phyloP scores from a whole-genome alignment of 345 rosid genomes.

The Eucalyptus erythrocorys region DNA sequence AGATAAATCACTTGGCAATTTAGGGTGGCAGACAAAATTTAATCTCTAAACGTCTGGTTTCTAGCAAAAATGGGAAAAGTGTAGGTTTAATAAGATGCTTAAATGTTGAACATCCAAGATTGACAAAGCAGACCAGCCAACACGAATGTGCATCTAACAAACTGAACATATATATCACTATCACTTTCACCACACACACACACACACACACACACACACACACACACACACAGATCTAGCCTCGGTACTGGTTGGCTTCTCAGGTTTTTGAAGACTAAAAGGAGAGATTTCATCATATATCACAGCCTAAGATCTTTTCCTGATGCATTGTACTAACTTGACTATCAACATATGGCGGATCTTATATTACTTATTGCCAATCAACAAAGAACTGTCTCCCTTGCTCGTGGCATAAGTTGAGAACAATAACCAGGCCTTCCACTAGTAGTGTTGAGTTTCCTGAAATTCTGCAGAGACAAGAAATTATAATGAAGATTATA shows the following conservation, averaged over 20 bases:
- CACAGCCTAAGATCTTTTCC: neutral
- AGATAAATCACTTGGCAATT: neutral
- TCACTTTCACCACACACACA: neutral
- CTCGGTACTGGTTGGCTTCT: neutral
- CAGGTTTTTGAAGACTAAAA: neutral
- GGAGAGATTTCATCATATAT: neutral
- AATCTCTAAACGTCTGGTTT: neutral
- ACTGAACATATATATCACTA: neutral
- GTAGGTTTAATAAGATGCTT: neutral
- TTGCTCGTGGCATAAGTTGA: constrained; percentile 42
- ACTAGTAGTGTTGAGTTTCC: constrained; percentile 36
- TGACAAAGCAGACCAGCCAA: neutral
- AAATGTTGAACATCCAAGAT: neutral
- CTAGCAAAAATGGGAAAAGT: neutral
- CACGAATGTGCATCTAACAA: neutral
- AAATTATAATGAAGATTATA: neutral
- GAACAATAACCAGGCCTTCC: constrained; percentile 45
- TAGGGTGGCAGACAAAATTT: neutral
- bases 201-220: too few relatives aligned
- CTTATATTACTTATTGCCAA: neutral
- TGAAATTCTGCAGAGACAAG: constrained; percentile 23
- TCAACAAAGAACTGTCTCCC: constrained; percentile 44
- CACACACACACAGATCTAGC: neutral
- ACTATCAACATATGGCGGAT: neutral
- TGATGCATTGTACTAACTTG: neutral